These are phyloP conservation scores for Clonostachys rhizophaga DNA, from an alignment of 2,329 filamentous ascomycete genomes.

Conservation along the genomic window DNA sequence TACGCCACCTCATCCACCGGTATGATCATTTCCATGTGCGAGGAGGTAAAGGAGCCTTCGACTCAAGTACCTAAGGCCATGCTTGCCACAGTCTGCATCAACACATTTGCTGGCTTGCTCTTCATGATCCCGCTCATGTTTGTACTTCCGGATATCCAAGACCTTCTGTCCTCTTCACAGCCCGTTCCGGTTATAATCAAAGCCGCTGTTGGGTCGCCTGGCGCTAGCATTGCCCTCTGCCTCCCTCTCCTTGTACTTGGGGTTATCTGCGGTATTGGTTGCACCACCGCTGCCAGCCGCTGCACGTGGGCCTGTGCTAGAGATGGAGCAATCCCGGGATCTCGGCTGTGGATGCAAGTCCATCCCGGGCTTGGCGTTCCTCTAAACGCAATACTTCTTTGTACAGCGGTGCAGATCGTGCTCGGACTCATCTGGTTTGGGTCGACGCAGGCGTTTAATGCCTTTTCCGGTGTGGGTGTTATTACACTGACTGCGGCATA, in stretches of 20 bases:
- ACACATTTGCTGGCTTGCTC: slow-evolving; percentile 59
- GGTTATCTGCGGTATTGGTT: slow-evolving; percentile 62
- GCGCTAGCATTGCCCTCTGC: slow-evolving; percentile 56
- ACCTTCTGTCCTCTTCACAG: slow-evolving; percentile 53
- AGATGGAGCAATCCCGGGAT: slow-evolving; percentile 65
- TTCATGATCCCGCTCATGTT: slow-evolving; percentile 66
- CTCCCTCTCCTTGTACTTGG: slow-evolving; percentile 62
- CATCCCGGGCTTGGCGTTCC: slow-evolving; percentile 59
- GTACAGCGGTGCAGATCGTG: slow-evolving; percentile 57
- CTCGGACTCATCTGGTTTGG: slow-evolving; percentile 67
- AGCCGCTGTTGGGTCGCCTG: slow-evolving; percentile 53
- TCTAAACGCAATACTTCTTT: slow-evolving; percentile 67
- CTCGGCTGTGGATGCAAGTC: slow-evolving; percentile 53
- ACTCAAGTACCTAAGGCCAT: slow-evolving; percentile 69
- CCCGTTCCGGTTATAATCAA: slow-evolving; percentile 61
- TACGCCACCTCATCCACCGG: slow-evolving; percentile 72
- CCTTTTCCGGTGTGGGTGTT: slow-evolving; percentile 65
- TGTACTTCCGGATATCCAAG: slow-evolving; percentile 57
- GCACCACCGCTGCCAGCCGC: slow-evolving; percentile 63
- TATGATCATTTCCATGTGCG: slow-evolving; percentile 77
- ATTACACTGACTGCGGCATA: slow-evolving; percentile 67
- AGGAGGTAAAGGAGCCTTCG: slow-evolving; percentile 62
- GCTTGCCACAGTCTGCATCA: slow-evolving; percentile 62
- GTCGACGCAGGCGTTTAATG: slow-evolving; percentile 64
- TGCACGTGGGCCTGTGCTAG: slow-evolving; percentile 66